A percentile compares a stretch with the other conserved stretches of the same genome.
These are phyloP conservation scores for Monosporascus sp. DNA, from an alignment of 2,329 filamentous ascomycete genomes.

Conservation along the genomic window DNA sequence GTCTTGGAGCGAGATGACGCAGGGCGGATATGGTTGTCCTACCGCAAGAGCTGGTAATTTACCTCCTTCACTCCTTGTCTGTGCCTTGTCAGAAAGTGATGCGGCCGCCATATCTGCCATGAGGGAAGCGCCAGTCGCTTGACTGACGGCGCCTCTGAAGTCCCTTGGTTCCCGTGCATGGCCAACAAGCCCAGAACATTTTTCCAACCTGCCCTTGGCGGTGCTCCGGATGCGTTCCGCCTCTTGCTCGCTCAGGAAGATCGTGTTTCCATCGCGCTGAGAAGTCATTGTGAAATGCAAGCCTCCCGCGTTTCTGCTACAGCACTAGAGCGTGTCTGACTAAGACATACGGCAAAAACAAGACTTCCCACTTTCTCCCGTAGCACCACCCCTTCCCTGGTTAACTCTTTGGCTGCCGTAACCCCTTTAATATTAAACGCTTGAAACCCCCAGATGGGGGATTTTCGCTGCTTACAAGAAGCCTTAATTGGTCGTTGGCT, in stretches of 20 bases:
- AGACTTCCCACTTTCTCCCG: too few relatives aligned
- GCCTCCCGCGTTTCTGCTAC: not conserved
- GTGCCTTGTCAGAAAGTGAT: constrained; percentile 9
- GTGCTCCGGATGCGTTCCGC: constrained; percentile 21
- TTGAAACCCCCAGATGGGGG: too few relatives aligned
- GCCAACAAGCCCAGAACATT: constrained; percentile 16
- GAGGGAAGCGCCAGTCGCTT: constrained; percentile 24
- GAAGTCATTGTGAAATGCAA: constrained; percentile 13
- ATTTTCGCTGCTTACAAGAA: too few relatives aligned
- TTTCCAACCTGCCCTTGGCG: constrained; percentile 14
- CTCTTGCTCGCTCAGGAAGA: constrained; percentile 29
- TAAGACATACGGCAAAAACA: not conserved
- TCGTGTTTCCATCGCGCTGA: constrained; percentile 15
- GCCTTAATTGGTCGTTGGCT: too few relatives aligned
- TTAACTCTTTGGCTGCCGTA: too few relatives aligned
- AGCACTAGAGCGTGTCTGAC: not conserved
- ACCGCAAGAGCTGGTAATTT: constrained; percentile 23
- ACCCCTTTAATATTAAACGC: too few relatives aligned
- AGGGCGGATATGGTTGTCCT: constrained; percentile 22
- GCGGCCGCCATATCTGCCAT: constrained; percentile 28
- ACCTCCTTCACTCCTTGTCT: constrained; percentile 9
- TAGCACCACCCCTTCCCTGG: too few relatives aligned
- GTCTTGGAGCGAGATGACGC: constrained; percentile 10
- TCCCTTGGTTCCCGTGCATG: constrained; percentile 15
- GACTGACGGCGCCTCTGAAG: constrained; percentile 11